These are phyloP conservation scores for Styphnolobium japonicum DNA, from an alignment of 306 rosid species.

Conservation along the genomic window DNA sequence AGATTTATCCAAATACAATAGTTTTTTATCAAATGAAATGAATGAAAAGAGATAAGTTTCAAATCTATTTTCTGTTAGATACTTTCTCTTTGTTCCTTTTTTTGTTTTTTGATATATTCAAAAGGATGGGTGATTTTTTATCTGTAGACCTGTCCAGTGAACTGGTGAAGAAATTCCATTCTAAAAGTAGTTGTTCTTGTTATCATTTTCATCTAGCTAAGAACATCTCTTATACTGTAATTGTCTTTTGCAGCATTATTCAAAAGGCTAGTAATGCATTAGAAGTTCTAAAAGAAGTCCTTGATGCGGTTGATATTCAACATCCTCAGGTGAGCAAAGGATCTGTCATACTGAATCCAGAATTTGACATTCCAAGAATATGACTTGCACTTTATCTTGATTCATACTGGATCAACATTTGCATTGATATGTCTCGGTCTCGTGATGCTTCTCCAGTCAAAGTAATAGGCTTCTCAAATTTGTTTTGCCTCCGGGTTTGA, in stretches of 20 bases:
- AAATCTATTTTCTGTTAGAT: background rate
- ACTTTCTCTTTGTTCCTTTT: background rate
- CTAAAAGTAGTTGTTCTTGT: background rate
- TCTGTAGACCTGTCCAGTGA: conserved; percentile 4
- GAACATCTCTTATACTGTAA: conserved; percentile 18
- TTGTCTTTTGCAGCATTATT: conserved; percentile 62
- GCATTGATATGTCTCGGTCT: background rate
- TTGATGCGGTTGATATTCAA: conserved; percentile 70
- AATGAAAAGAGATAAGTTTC: background rate
- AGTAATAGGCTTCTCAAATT: background rate
- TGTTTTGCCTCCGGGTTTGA: background rate
- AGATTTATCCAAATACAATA: conserved; percentile 11
- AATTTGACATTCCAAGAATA: conserved; percentile 7
- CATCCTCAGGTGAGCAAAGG: conserved; percentile 65
- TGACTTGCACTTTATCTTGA: background rate
- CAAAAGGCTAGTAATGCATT: conserved; percentile 78
- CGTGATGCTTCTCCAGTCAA: background rate
- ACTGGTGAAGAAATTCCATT: conserved; percentile 7
- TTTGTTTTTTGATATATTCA: background rate
- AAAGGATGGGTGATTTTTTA: background rate
- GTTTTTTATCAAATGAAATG: background rate
- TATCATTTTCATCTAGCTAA: background rate
- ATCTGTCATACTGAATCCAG: conserved; percentile 21
- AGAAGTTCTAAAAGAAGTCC: conserved; percentile 83
- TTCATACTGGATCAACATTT: background rate